A percentile compares a stretch with the other conserved stretches of the same genome.
Conservation (phyloP, 129 eudicot species). For the Centrapalus pauciflorus region DNA sequence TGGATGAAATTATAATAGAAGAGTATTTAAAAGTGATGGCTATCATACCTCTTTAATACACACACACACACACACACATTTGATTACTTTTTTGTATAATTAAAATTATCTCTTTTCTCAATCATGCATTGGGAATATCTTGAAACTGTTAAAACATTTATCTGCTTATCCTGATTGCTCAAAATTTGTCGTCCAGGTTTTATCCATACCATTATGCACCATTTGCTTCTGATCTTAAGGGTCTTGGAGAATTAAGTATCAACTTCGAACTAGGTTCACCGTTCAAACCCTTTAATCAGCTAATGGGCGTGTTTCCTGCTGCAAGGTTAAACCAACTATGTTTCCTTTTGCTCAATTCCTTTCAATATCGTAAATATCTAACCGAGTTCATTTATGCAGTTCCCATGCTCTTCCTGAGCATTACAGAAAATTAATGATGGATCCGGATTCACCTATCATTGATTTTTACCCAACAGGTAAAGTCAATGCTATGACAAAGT, state of each 20-base stretch:
- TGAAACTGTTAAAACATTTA: conserved; percentile 4
- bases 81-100: background rate
- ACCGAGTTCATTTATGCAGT: conserved; percentile 47
- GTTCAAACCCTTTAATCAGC: conserved; percentile 94
- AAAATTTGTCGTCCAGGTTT: conserved; percentile 52
- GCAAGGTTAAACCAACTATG: conserved; percentile 61
- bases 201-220: conserved; percentile 99
- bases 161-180: background rate
- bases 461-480: conserved; percentile 93
- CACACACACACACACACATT: too few relatives aligned
- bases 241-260: conserved; percentile 67
- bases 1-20: background rate
- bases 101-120: background rate
- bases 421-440: conserved; percentile 84
- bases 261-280: conserved; percentile 85
- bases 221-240: conserved; percentile 98
- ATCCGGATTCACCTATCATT: conserved; percentile 85
- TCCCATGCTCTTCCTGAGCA: conserved; percentile 94
- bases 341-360: background rate
- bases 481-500: conserved; percentile 5
- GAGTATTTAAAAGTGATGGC: too few relatives aligned
- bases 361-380: conserved; percentile 14
- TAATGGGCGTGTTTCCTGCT: conserved; percentile 98
- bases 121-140: background rate
- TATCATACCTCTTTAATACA: too few relatives aligned